A percentile compares a stretch with the other conserved stretches of the same genome.
Evolutionary conservation across 352 stramenopile genomes (phyloP).

Genomic region (Phytophthora nicotianae): DNA sequence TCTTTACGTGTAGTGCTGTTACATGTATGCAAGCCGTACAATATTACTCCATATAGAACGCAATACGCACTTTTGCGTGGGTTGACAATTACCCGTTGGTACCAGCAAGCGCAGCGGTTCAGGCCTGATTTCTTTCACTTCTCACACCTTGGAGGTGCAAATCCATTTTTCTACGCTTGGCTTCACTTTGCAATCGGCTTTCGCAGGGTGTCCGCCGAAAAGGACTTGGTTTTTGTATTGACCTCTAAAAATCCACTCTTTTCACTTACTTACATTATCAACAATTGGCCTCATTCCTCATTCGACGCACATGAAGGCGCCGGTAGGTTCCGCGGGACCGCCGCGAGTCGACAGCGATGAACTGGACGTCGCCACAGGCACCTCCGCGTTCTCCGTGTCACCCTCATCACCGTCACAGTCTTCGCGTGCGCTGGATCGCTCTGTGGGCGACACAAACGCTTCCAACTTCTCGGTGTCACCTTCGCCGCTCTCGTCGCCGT

Average conservation of each 20-base stretch:
- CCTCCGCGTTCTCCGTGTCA: constrained; percentile 27
- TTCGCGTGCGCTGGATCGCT: constrained; percentile 9
- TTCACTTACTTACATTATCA: neutral
- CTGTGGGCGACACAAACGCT: constrained; percentile 6
- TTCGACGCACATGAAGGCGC: constrained; percentile 19
- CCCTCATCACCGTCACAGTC: constrained; percentile 21
- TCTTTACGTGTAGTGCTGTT: neutral
- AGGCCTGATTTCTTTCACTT: constrained; percentile 15
- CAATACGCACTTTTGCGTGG: neutral
- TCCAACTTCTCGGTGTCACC: constrained; percentile 20
- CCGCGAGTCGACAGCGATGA: neutral
- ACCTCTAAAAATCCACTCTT: constrained; percentile 27
- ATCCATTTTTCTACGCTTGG: constrained; percentile 3
- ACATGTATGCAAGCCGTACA: neutral
- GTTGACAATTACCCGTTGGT: neutral
- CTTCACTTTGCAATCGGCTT: constrained; percentile 12
- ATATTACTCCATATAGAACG: neutral
- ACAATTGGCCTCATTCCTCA: constrained; percentile 12
- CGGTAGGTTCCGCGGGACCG: constrained; percentile 10
- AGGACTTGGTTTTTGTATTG: constrained; percentile 27
- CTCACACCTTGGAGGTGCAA: constrained; percentile 9
- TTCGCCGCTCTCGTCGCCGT: constrained; percentile 25
- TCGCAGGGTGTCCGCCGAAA: constrained; percentile 1
- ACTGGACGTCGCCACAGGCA: constrained; percentile 9
- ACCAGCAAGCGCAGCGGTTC: neutral